Base-by-base conservation (phyloP, 768 basidiomycete genomes). In the Clathrus columnatus region DNA sequence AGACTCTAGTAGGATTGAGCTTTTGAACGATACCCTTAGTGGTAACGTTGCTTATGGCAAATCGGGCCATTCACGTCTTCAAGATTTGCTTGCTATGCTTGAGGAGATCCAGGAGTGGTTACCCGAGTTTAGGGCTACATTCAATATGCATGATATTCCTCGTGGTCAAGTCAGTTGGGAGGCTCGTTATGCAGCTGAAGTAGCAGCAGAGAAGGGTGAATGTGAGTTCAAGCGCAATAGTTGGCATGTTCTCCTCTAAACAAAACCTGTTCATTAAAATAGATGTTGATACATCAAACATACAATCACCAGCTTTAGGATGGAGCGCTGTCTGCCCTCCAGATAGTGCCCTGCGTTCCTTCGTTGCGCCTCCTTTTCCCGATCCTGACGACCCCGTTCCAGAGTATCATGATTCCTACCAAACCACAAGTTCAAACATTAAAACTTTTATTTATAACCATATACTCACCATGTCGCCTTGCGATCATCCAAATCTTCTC, bases 381-480 rank as follows among this genome's bases (percentile, higher is more conserved):
- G 21, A 10, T 24, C 18, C 21, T 23, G 27, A 11, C 41, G 11
- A 3, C 21, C 26, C 29, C 47, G 18, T n/a, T n/a, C 36, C 4
- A 36, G 36, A 36, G 2, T 4, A 14, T n/a, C 36, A 11, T 14
- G n/a, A n/a, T 8, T 36, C 50, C 28, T 23, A 59, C 41, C 54
- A 49, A 14, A 24, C 44, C 36, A 50, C 26, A 18, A 42, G 18
- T 41, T 16, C n/a, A 16, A 14, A 7, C 24, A 18, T 48, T 28
- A 64, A 62, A 50, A 57, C 61, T 18, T 82, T 81, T 62, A 78
- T 81, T 43, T 66, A 76, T 59, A 67, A 80, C 59, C 79, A 80
- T 64, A 59, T 63, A 10, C 62, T 60, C 17, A 67, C 73, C 28
- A 80, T 80, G 78, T 68, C 80, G 56, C 75, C 78, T 1, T 82